Evolutionary conservation across 176 grass and related monocot genomes (phyloP), one percentile per base, ranked within the genome.

Genomic region (Carex littledalei): DNA sequence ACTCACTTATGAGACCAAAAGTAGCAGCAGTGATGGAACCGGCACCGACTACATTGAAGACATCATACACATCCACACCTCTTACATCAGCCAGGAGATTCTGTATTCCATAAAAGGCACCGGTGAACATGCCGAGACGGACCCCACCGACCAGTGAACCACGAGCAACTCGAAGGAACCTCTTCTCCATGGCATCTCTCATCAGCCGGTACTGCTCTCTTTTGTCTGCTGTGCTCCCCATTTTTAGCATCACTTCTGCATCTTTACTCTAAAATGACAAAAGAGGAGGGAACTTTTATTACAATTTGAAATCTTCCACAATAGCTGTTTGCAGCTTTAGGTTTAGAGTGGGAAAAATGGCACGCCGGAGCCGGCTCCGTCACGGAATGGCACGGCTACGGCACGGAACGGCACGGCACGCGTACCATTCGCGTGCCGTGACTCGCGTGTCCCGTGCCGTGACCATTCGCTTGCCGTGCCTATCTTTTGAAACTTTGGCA

Each of bases 131-230:
- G 35, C 93, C 96, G 43, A 99, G 88, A 15, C 91, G 91, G 76
- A 90, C 84, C 75, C 93, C 91, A 63, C 93, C 96, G 63, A 98
- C 83, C 32, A 98, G 84, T 47, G 95, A 94, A 71, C 96, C 93
- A 85, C 89, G 90, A 68, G 93, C 86, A 64, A 99, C 47, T 8
- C 88, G 81, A 43, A 92, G 87, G 67, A 99, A 95, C 70, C 96
- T 93, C 67, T 95, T 98, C 85, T 98, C 96, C 91, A 94, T 95
- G 45, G 96, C 93, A 53, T 99, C 96, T 81, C 93, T 95, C 96
- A 99, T 99, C 88, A 99, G 86, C 82, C 90, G 90, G 85, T 99
- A 99, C 18, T 99, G 96, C 81, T 99, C 91, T 1, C 91, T 89
- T 85, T 99, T 99, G 85, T 95, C 96, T 15, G 91, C 79, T 45